Evolutionary conservation across 1,284 basidiomycete genomes (phyloP).

Genomic region (Neotropicomus parvogracilis): DNA sequence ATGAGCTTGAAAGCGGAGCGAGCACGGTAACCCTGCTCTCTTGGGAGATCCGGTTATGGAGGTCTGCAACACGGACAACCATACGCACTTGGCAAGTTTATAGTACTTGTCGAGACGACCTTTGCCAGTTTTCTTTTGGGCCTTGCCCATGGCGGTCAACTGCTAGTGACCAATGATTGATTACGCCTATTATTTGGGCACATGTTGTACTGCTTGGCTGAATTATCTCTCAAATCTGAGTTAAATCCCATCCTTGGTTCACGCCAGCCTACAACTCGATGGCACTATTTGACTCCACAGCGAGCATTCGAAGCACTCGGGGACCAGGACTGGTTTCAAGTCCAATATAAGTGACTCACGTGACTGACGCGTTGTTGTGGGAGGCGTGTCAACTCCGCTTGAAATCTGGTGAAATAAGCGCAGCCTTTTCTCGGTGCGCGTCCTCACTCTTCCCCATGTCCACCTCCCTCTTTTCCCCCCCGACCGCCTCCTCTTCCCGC

Average conservation of each 20-base stretch:
- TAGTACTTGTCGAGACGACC: conserved; percentile 96
- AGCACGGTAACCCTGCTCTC: conserved; percentile 98
- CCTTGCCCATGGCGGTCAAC: conserved; percentile 66
- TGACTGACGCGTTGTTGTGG: conserved; percentile 29
- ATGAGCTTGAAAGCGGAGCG: conserved; percentile 99
- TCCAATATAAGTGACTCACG: conserved; percentile 29
- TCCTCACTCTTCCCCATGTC: conserved; percentile 2
- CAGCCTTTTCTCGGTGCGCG: conserved; percentile 22
- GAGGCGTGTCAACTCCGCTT: conserved; percentile 40
- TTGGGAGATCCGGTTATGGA: conserved; percentile 33
- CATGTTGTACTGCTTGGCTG: background rate
- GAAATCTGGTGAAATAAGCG: conserved; percentile 34
- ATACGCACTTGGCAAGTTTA: conserved; percentile 80
- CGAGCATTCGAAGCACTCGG: no score
- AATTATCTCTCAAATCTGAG: conserved; percentile 4
- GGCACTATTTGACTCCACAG: no score
- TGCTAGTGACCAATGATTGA: conserved; percentile 10
- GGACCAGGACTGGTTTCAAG: background rate
- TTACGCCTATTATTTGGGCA: conserved; percentile 14
- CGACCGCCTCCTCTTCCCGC: conserved; percentile 22
- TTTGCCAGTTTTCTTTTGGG: conserved; percentile 89
- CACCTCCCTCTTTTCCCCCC: background rate
- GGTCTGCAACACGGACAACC: background rate
- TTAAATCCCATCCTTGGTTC: no score
- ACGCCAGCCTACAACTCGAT: no score